A percentile compares a stretch with the other conserved stretches of the same genome.
Evolutionary conservation across 331 rosid species (phyloP).

Genomic region (Acacia pycnantha): DNA sequence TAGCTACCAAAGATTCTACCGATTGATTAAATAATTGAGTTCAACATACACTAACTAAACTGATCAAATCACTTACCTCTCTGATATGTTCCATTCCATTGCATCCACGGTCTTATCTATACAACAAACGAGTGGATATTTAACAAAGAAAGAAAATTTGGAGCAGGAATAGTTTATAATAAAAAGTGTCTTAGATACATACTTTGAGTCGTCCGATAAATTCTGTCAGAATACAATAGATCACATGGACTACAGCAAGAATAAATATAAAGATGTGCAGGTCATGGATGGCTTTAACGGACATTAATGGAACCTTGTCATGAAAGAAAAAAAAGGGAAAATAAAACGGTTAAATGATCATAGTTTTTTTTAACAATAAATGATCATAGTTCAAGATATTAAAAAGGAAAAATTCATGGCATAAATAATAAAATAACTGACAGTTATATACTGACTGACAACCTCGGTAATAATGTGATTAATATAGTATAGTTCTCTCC

Average conservation of each 20-base stretch:
- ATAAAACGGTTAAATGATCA: not conserved
- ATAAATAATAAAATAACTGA: too few species aligned
- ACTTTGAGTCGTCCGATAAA: conserved; percentile 57
- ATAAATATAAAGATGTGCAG: conserved; percentile 67
- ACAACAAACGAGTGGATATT: too few species aligned
- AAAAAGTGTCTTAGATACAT: conserved; percentile 20
- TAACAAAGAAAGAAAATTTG: not conserved
- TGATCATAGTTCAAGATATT: too few species aligned
- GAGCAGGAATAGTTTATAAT: not conserved
- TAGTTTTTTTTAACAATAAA: not conserved
- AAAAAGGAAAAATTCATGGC: too few species aligned
- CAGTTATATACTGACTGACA: too few species aligned
- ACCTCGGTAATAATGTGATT: too few species aligned
- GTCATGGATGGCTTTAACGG: conserved; percentile 62
- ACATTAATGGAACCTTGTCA: conserved; percentile 60
- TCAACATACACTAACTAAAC: not conserved
- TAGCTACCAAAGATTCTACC: not conserved
- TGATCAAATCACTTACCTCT: conserved; percentile 9
- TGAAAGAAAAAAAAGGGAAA: conserved; percentile 24
- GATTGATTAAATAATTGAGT: too few species aligned
- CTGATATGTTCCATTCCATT: not conserved
- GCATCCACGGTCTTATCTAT: too few species aligned
- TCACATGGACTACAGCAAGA: conserved; percentile 63
- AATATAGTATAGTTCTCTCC: too few species aligned
- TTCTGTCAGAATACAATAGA: conserved; percentile 60